Percentiles rank a stretch among this genome's conserved stretches.
Evolutionary conservation across 2,329 filamentous ascomycete species (phyloP).

Genomic region (Cercospora brassicicola): DNA sequence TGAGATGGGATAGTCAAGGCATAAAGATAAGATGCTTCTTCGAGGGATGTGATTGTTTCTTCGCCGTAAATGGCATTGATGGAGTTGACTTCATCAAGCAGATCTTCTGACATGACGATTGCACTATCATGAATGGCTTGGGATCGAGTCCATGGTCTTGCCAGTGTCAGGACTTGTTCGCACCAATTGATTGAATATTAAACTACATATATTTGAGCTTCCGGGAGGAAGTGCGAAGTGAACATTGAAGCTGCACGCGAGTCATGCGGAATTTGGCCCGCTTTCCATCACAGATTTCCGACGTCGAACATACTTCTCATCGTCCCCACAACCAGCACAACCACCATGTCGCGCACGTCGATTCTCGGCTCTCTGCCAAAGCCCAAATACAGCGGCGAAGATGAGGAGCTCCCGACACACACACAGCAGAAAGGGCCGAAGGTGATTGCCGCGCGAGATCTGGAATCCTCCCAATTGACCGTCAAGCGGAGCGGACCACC

Average conservation of each 20-base stretch:
- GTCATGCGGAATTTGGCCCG: conserved; percentile 1
- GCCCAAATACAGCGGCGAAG: conserved; percentile 85
- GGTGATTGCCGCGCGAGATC: conserved; percentile 74
- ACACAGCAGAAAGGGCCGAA: conserved; percentile 76
- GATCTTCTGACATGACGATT: conserved; percentile 42
- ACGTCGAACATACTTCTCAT: not conserved
- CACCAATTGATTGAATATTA: too few relatives aligned
- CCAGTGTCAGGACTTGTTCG: too few relatives aligned
- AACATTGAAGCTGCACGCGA: not conserved
- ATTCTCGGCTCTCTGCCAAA: conserved; percentile 80
- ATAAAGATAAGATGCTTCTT: conserved; percentile 44
- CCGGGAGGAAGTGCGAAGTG: not conserved
- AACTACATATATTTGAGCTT: not conserved
- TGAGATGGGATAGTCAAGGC: conserved; percentile 67
- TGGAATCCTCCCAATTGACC: conserved; percentile 84
- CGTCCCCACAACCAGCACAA: not conserved
- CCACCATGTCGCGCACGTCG: conserved; percentile 46
- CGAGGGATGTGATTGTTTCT: conserved; percentile 53
- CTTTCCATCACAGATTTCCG: conserved; percentile 9
- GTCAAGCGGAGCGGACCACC: conserved; percentile 81
- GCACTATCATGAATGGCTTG: not conserved
- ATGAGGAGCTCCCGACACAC: conserved; percentile 74
- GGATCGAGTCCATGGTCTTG: not conserved
- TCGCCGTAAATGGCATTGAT: conserved; percentile 83
- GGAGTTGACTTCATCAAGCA: conserved; percentile 73